phyloP scores from a whole-genome alignment of 2,329 filamentous ascomycete genomes.

The Tolypocladium tropicale region DNA sequence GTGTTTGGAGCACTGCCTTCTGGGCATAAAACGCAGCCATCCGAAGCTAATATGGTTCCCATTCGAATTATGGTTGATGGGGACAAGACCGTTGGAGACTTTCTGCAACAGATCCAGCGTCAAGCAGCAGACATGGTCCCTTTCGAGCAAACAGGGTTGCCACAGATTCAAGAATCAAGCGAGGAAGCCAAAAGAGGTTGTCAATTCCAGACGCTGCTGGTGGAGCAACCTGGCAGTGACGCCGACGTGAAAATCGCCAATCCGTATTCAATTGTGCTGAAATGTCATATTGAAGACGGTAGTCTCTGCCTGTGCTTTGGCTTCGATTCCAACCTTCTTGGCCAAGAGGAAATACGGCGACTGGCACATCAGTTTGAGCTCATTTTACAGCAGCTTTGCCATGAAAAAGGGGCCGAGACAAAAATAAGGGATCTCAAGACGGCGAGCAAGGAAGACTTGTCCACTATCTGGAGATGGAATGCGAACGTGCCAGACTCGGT shows the following conservation, averaged over 20 bases:
- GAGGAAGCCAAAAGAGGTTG: conserved; percentile 1
- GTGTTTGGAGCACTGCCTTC: not conserved
- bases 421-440: not conserved
- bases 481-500: conserved; percentile 1
- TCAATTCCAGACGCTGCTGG: conserved; percentile 7
- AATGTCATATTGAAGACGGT: not conserved
- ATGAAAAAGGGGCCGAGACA: not conserved
- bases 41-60: not conserved
- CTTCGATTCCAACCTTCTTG: not conserved
- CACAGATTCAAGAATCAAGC: conserved; percentile 1
- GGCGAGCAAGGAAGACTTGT: not conserved
- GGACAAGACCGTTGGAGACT: not conserved
- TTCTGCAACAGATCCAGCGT: conserved; percentile 20
- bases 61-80: not conserved
- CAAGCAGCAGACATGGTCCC: conserved; percentile 3
- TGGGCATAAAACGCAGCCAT: not conserved
- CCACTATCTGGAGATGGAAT: conserved; percentile 10
- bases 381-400: not conserved
- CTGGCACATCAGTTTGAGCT: not conserved
- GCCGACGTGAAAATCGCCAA: not conserved
- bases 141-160: conserved; percentile 6
- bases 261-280: not conserved
- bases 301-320: not conserved
- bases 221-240: conserved; percentile 4
- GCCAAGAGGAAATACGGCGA: not conserved